Conservation (phyloP, 2,329 filamentous ascomycete species). For the Orbilia ellipsospora region DNA sequence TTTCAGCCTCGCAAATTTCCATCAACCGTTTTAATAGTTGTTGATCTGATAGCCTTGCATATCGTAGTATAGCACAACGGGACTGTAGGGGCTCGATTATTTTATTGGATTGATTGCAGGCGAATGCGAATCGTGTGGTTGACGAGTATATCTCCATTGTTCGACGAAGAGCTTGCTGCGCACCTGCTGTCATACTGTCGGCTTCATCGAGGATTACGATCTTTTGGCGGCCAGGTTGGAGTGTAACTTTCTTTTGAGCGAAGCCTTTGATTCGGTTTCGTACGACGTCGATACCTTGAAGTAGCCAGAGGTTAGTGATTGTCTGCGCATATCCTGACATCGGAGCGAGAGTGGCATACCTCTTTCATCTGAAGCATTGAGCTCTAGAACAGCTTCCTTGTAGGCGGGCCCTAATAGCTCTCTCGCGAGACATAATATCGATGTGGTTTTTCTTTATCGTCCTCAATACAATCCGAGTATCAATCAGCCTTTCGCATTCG, state of each 20-base stretch:
- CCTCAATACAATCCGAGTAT: slow-evolving; percentile 14
- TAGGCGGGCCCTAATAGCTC: slow-evolving; percentile 92
- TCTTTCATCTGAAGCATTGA: slow-evolving; percentile 96
- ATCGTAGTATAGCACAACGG: slow-evolving; percentile 93
- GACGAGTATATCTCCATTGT: slow-evolving; percentile 99
- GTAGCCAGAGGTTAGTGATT: slow-evolving; percentile 63
- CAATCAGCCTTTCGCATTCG: slow-evolving; percentile 31
- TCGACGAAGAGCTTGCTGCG: slow-evolving; percentile 90
- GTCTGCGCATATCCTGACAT: not conserved
- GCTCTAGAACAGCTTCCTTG: slow-evolving; percentile 95
- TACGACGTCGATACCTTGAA: slow-evolving; percentile 85
- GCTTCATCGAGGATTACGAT: slow-evolving; percentile 97
- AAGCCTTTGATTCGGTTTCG: slow-evolving; percentile 98
- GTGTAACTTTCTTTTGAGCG: slow-evolving; percentile 97
- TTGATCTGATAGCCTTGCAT: slow-evolving; percentile 88
- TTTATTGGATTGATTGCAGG: slow-evolving; percentile 98
- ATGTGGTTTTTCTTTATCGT: slow-evolving; percentile 79
- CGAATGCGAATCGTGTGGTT: slow-evolving; percentile 96
- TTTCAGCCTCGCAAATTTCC: slow-evolving; percentile 92
- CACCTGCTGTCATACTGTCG: slow-evolving; percentile 96
- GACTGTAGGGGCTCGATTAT: slow-evolving; percentile 99
- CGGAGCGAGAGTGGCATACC: slow-evolving; percentile 69
- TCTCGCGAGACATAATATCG: slow-evolving; percentile 88
- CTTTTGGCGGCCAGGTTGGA: slow-evolving; percentile 91
- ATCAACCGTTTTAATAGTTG: slow-evolving; percentile 90